These are phyloP conservation scores for Pleurotus giganteus DNA, from an alignment of 768 basidiomycete species.

Conservation along the genomic window DNA sequence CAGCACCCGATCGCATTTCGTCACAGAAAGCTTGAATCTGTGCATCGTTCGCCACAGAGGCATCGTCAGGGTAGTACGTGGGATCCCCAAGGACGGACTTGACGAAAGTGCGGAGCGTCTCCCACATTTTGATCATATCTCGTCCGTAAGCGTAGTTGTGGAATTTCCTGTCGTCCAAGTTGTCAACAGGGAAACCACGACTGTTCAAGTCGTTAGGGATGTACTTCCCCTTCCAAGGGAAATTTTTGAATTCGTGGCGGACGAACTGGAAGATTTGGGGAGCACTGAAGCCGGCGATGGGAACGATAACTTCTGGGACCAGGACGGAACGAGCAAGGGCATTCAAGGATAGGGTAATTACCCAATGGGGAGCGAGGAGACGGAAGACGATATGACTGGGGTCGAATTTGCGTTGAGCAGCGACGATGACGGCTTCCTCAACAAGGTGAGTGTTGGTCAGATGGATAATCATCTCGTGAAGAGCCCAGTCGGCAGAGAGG, in stretches of 20 bases:
- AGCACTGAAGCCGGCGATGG: conserved; percentile 18
- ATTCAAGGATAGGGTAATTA: conserved; percentile 27
- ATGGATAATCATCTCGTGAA: conserved; percentile 26
- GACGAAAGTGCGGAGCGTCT: conserved; percentile 25
- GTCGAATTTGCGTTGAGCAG: conserved; percentile 24
- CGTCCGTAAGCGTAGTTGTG: conserved; percentile 29
- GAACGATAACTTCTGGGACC: conserved; percentile 23
- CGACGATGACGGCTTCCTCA: conserved; percentile 29
- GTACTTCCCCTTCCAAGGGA: conserved; percentile 24
- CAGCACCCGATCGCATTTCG: conserved; percentile 21
- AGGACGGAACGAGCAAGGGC: conserved; percentile 22
- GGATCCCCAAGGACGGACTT: conserved; percentile 13
- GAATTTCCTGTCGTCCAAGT: conserved; percentile 22
- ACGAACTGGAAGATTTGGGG: conserved; percentile 17
- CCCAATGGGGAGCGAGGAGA: conserved; percentile 28
- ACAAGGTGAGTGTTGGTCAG: conserved; percentile 28
- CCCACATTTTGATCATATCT: conserved; percentile 23
- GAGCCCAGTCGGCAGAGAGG: conserved; percentile 27
- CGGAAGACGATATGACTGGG: conserved; percentile 23
- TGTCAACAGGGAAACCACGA: conserved; percentile 27
- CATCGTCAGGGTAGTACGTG: conserved; percentile 18
- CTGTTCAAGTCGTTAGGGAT: conserved; percentile 24
- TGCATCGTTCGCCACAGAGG: conserved; percentile 18
- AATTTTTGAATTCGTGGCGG: conserved; percentile 19
- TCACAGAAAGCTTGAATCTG: conserved; percentile 19